These are phyloP conservation scores for Carpinus fangiana DNA, from an alignment of 306 rosid species.

Conservation along the genomic window DNA sequence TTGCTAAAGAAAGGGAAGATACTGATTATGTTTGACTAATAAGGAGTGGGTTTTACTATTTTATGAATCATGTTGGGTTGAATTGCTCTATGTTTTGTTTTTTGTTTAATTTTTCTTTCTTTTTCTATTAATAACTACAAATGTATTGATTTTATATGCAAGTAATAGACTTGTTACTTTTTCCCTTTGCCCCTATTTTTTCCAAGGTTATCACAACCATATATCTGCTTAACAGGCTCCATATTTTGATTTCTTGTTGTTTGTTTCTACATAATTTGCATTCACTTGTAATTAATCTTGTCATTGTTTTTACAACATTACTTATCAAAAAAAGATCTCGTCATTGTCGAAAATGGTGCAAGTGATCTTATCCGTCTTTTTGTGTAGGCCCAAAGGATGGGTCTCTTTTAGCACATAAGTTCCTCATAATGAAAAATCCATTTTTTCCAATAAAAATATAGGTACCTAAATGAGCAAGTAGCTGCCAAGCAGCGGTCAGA, in stretches of 20 bases:
- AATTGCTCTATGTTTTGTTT: neutral
- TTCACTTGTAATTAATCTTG: neutral
- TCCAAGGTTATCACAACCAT: neutral
- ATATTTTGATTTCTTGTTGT: neutral
- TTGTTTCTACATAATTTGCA: neutral
- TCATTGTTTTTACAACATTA: neutral
- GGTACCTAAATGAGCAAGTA: constrained; percentile 80
- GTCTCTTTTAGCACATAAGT: neutral
- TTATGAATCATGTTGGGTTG: neutral
- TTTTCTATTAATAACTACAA: neutral
- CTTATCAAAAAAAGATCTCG: neutral
- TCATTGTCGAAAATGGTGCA: neutral
- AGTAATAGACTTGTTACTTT: neutral
- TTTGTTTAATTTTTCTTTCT: neutral
- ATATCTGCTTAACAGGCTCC: neutral
- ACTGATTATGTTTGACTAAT: neutral
- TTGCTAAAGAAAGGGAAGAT: neutral
- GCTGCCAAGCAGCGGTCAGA: constrained; percentile 59
- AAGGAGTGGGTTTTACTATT: neutral
- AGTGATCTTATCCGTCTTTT: neutral
- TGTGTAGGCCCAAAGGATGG: neutral
- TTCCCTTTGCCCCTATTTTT: neutral
- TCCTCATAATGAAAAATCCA: neutral
- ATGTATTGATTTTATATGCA: neutral
- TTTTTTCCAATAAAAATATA: constrained; percentile 34